phyloP scores from a whole-genome alignment of 2,329 filamentous ascomycete species.

The Calonectria pseudoturangicola region DNA sequence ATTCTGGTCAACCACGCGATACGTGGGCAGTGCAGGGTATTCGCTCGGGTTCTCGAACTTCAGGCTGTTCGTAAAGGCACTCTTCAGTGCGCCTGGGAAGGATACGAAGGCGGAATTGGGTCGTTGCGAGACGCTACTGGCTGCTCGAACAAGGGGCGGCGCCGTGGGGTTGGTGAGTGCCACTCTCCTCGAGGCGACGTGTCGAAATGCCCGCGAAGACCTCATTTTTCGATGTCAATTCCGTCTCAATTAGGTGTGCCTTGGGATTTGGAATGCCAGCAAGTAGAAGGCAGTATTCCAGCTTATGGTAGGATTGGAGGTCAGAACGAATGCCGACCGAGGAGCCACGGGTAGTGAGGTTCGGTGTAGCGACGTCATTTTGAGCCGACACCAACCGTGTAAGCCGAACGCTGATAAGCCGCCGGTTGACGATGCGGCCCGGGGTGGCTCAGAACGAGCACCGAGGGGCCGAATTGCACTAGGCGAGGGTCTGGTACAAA shows the following conservation, averaged over 20 bases:
- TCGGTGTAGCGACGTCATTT: slow-evolving; percentile 55
- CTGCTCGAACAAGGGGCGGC: slow-evolving; percentile 58
- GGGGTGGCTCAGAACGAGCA: slow-evolving; percentile 39
- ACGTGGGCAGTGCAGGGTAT: slow-evolving; percentile 88
- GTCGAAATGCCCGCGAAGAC: slow-evolving; percentile 56
- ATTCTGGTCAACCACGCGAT: slow-evolving; percentile 92
- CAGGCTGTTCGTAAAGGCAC: slow-evolving; percentile 89
- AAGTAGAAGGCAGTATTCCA: neutral
- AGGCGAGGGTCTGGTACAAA: slow-evolving; percentile 14
- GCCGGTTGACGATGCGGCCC: slow-evolving; percentile 51
- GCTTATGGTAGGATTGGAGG: slow-evolving; percentile 9
- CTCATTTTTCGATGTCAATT: slow-evolving; percentile 55
- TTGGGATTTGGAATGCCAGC: slow-evolving; percentile 17
- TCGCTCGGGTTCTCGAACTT: slow-evolving; percentile 84
- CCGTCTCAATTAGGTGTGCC: slow-evolving; percentile 18
- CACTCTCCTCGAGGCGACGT: slow-evolving; percentile 55
- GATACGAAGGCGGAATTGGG: slow-evolving; percentile 74
- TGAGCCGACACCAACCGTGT: slow-evolving; percentile 58
- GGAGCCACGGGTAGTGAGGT: slow-evolving; percentile 45
- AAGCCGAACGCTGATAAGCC: slow-evolving; percentile 55
- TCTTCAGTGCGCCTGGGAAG: slow-evolving; percentile 98
- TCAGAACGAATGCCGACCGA: slow-evolving; percentile 52
- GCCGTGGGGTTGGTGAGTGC: slow-evolving; percentile 49
- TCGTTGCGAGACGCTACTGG: slow-evolving; percentile 73
- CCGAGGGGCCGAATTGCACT: slow-evolving; percentile 9